Evolutionary conservation across 768 basidiomycete species (phyloP).

Genomic region (Rhizopogon vinicolor): DNA sequence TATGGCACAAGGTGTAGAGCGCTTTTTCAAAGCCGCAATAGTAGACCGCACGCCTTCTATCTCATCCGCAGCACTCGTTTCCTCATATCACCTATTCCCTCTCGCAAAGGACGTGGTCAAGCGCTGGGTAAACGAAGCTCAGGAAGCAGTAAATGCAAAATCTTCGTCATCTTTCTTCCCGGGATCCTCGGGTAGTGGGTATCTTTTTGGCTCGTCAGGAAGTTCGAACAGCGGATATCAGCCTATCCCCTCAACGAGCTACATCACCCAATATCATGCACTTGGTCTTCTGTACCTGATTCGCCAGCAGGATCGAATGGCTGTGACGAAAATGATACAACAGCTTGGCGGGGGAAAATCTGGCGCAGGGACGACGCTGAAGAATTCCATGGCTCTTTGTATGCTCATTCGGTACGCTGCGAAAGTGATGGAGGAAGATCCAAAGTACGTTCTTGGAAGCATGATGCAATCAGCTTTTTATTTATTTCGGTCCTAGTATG

Average conservation of each 20-base stretch:
- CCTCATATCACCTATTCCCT: conserved; percentile 95
- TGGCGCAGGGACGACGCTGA: conserved; percentile 77
- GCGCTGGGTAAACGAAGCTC: conserved; percentile 98
- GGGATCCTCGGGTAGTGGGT: conserved; percentile 44
- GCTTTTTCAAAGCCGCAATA: conserved; percentile 99
- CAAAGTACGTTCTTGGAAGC: conserved; percentile 66
- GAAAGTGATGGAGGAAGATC: conserved; percentile 99
- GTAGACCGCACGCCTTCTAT: conserved; percentile 96
- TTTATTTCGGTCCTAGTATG: conserved; percentile 45
- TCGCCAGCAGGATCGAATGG: conserved; percentile 97
- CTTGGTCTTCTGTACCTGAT: conserved; percentile 91
- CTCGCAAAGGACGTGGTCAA: conserved; percentile 93
- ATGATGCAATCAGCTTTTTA: conserved; percentile 1
- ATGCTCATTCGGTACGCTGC: conserved; percentile 98
- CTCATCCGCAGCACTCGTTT: conserved; percentile 93
- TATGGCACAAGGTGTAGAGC: conserved; percentile 98
- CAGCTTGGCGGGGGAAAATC: conserved; percentile 89
- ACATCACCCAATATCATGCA: conserved; percentile 96
- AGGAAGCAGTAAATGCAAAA: conserved; percentile 93
- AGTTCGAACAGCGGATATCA: conserved; percentile 61
- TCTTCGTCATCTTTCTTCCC: conserved; percentile 67
- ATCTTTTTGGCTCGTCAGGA: conserved; percentile 62
- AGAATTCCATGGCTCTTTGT: conserved; percentile 96
- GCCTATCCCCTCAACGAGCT: conserved; percentile 82
- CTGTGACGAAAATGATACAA: conserved; percentile 98